Base-by-base conservation (phyloP, 148 eudicot species). In the Drosera capensis region DNA sequence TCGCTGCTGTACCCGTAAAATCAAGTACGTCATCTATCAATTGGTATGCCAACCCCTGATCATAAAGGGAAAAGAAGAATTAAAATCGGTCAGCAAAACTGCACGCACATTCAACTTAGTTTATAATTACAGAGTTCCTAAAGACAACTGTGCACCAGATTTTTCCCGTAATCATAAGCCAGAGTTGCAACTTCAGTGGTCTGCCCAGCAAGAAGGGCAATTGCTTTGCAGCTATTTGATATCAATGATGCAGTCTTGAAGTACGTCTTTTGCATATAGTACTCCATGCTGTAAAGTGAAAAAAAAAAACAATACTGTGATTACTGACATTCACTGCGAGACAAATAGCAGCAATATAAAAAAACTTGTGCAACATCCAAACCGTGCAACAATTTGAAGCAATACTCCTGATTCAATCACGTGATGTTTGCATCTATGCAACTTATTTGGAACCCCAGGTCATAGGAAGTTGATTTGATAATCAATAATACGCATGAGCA, bases 151-250 rank as follows among this genome's bases (percentile, higher is more conserved):
- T 42, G 44, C 22, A 74, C 96, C 85, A 88, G 77, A 71, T 88
- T 88, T 57, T 72, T 88, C 48, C 96, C 96, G 56, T 88, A 88
- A 29, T 83, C 96, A 58, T 46, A 80, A 23, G 96, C 96, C 64
- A 80, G 49, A 4, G 65, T 65, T 40, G 94, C 76, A 62, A 83
- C 90, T 58, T 88, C 96, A 3, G 92, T 57, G 28, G 83, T 75
- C 62, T 88, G 90, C 46, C 96, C 96, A 20, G 90, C 80, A 49
- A 88, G 86, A 62, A 88, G 77, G 43, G 96, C 96, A 72, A 83
- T 70, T 18, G 96, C 82, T 58, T 88, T 80, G 78, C 86, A 88
- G 65, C 96, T 88, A 67, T 88, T 88, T 39, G 96, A 83, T 36
- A 88, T 80, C 54, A 88, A 58, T 15, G 96, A 82, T 13, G 94